Conservation (phyloP, 768 basidiomycete species). For the Rickenella mellea region DNA sequence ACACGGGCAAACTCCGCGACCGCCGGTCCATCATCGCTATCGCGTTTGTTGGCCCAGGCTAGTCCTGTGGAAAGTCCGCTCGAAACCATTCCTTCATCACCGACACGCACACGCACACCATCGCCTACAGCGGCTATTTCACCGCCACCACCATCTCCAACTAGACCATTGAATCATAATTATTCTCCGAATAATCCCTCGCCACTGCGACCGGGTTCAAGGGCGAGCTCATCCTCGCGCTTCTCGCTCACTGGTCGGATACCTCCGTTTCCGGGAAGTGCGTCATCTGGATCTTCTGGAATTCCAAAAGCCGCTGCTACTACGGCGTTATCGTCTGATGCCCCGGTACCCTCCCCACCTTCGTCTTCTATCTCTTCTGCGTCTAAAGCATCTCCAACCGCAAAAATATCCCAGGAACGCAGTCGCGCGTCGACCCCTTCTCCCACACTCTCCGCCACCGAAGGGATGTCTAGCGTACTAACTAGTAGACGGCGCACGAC, state of each 20-base stretch:
- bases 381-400: not conserved
- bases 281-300: constrained; percentile 29
- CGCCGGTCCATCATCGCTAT: constrained; percentile 71
- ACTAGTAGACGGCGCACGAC: constrained; percentile 44
- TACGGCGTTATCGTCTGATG: constrained; percentile 50
- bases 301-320: constrained; percentile 55
- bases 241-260: constrained; percentile 49
- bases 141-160: constrained; percentile 28
- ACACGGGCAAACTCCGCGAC: constrained; percentile 56
- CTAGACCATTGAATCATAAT: constrained; percentile 22
- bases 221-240: constrained; percentile 60
- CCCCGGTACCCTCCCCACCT: constrained; percentile 34
- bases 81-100: constrained; percentile 12
- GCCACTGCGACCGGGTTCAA: constrained; percentile 62
- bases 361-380: constrained; percentile 23
- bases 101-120: constrained; percentile 7
- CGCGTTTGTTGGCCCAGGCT: constrained; percentile 72
- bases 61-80: constrained; percentile 30
- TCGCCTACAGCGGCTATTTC: constrained; percentile 21
- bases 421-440: constrained; percentile 31
- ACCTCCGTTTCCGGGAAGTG: constrained; percentile 42
- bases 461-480: constrained; percentile 42
- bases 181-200: constrained; percentile 34
- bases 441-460: constrained; percentile 51
- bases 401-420: constrained; percentile 17